These are phyloP conservation scores for Amauroascus niger DNA, from an alignment of 2,329 filamentous ascomycete genomes.

Conservation along the genomic window DNA sequence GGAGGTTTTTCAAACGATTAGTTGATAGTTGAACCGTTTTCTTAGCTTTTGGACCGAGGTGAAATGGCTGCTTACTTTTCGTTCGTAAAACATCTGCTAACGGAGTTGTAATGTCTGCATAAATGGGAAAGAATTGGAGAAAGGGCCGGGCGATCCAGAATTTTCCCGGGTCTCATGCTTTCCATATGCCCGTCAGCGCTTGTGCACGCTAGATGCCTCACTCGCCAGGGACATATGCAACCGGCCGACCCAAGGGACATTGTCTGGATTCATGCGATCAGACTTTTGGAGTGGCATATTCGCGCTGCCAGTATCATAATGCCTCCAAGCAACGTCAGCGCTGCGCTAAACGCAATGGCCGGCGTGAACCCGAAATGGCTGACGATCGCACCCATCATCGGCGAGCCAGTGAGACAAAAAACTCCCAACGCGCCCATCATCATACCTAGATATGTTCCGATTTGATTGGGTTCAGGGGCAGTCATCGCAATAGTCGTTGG, in stretches of 20 bases:
- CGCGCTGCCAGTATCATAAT: constrained; percentile 11
- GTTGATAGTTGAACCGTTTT: no score
- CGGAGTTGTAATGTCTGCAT: no score
- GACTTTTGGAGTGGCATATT: constrained; percentile 9
- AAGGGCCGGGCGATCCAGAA: no score
- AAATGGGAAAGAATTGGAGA: no score
- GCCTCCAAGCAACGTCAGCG: constrained; percentile 6
- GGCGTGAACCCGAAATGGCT: constrained; percentile 5
- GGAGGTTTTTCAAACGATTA: no score
- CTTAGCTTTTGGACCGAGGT: no score
- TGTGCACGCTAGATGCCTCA: not conserved
- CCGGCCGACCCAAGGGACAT: no score
- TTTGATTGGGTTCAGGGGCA: constrained; percentile 12
- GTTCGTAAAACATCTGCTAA: no score
- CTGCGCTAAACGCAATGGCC: constrained; percentile 14
- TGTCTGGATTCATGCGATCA: constrained; percentile 9
- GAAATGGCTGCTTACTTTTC: no score
- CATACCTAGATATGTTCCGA: constrained; percentile 17
- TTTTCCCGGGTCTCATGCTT: no score
- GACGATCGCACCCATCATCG: constrained; percentile 17
- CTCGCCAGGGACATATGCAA: not conserved
- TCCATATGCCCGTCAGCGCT: not conserved
- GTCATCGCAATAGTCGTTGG: constrained; percentile 10
- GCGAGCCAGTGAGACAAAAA: constrained; percentile 14
- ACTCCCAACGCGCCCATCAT: constrained; percentile 15